Evolutionary conservation across 805 yeast species (phyloP).

Genomic region (Ogataea saltuana): DNA sequence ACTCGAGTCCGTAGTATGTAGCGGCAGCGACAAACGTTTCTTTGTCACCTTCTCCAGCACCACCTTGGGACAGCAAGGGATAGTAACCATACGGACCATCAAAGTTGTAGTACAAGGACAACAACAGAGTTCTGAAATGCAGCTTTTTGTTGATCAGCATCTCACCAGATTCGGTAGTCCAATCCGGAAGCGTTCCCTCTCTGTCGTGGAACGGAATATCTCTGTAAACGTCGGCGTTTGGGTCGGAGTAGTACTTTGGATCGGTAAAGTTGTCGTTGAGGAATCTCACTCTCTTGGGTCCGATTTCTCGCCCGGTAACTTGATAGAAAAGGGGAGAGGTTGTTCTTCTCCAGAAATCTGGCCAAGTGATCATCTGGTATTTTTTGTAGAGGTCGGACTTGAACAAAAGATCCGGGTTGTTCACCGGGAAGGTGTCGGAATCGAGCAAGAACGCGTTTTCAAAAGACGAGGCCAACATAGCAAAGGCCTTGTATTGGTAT

Average conservation of each 20-base stretch:
- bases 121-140: conserved; percentile 57
- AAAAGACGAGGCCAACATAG: conserved; percentile 70
- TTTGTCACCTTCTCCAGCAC: conserved; percentile 76
- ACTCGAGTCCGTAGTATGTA: conserved; percentile 46
- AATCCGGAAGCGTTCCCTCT: conserved; percentile 67
- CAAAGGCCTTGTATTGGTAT: conserved; percentile 70
- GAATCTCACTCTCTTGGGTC: conserved; percentile 34
- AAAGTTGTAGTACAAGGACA: conserved; percentile 65
- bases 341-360: conserved; percentile 86
- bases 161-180: conserved; percentile 72
- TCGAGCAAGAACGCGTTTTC: conserved; percentile 72
- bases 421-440: conserved; percentile 73
- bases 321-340: conserved; percentile 73
- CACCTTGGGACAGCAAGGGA: conserved; percentile 59
- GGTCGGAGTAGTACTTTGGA: conserved; percentile 33
- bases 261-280: conserved; percentile 35
- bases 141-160: conserved; percentile 55
- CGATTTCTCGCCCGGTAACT: conserved; percentile 59
- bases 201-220: conserved; percentile 59
- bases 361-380: conserved; percentile 66
- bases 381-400: conserved; percentile 53
- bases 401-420: conserved; percentile 62
- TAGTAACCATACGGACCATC: conserved; percentile 63
- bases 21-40: conserved; percentile 78
- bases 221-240: conserved; percentile 35